phyloP scores from a whole-genome alignment of 768 basidiomycete genomes.

The Termitomyces titanicus region DNA sequence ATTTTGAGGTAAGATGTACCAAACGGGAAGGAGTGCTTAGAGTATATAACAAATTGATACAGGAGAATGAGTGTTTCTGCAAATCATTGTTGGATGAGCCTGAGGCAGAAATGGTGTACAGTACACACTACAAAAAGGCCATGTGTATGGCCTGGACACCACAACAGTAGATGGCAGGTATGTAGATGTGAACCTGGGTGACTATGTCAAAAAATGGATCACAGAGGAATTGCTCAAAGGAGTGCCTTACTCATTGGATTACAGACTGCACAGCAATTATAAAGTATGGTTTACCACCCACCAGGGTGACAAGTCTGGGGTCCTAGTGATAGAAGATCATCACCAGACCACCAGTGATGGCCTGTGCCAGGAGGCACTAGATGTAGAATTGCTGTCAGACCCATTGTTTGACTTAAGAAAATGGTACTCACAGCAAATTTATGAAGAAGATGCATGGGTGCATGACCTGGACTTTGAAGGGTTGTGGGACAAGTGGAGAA shows the following conservation, averaged over 20 bases:
- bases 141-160: neutral
- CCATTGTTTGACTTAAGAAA: neutral
- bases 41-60: neutral
- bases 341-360: neutral
- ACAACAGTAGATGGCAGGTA: neutral
- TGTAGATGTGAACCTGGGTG: neutral
- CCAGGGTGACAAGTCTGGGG: neutral
- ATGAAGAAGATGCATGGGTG: neutral
- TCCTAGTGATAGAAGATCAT: neutral
- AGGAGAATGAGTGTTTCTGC: neutral
- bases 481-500: neutral
- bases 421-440: neutral
- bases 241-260: neutral
- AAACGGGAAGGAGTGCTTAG: neutral
- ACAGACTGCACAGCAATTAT: too few relatives aligned
- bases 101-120: neutral
- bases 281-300: too few relatives aligned
- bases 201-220: neutral
- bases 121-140: neutral
- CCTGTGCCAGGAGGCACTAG: neutral
- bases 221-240: neutral
- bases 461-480: neutral
- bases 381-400: neutral
- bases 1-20: neutral
- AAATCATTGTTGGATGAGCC: neutral